Percentiles rank a stretch among this genome's conserved stretches.
Conservation (phyloP, 2,329 filamentous ascomycete species). For the Microdochium trichocladiopsis region DNA sequence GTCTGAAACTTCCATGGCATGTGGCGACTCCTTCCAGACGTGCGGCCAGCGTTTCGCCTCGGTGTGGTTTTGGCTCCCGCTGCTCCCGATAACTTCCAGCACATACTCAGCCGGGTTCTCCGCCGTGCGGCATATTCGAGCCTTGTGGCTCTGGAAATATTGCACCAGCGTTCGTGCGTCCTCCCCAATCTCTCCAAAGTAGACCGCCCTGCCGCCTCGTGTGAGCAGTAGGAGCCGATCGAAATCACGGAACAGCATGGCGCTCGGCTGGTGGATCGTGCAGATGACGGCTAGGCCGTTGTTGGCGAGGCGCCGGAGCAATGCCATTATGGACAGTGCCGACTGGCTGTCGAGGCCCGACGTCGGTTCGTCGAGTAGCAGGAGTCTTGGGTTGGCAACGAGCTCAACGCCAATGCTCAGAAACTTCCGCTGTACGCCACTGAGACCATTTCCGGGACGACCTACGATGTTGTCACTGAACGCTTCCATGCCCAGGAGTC, state of each 20-base stretch:
- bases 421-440: conserved; percentile 50
- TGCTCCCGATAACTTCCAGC: conserved; percentile 34
- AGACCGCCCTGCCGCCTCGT: conserved; percentile 63
- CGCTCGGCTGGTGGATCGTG: conserved; percentile 64
- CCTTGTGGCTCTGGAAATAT: conserved; percentile 57
- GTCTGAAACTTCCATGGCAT: conserved; percentile 38
- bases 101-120: conserved; percentile 44
- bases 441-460: background rate
- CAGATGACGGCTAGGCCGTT: conserved; percentile 67
- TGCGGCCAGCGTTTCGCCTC: conserved; percentile 73
- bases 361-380: conserved; percentile 66
- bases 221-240: conserved; percentile 67
- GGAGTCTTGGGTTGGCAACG: conserved; percentile 58
- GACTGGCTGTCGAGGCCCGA: conserved; percentile 64
- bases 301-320: conserved; percentile 59
- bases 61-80: conserved; percentile 20
- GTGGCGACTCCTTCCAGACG: conserved; percentile 52
- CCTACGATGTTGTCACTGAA: background rate
- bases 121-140: conserved; percentile 54
- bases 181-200: conserved; percentile 65
- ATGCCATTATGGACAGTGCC: conserved; percentile 61
- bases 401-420: conserved; percentile 69
- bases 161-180: conserved; percentile 57
- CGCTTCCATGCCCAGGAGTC: conserved; percentile 54
- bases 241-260: conserved; percentile 62